phyloP scores from a whole-genome alignment of 1,139 yeast species.

The Meyerozyma athensensis region DNA sequence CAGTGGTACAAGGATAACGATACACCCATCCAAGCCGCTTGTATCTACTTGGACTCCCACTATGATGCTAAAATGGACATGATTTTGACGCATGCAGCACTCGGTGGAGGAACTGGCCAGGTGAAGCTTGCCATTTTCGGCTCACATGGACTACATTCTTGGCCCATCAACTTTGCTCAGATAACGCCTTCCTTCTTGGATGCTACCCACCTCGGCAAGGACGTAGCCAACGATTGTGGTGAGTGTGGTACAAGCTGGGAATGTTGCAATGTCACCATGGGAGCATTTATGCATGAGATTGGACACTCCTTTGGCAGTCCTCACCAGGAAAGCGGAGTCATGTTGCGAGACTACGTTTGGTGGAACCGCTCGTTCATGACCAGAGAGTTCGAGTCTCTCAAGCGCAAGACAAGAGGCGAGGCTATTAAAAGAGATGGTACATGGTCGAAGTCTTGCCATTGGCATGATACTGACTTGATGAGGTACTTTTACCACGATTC shows the following conservation, averaged over 20 bases:
- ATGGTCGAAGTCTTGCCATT: constrained; percentile 53
- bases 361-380: constrained; percentile 82
- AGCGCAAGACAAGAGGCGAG: constrained; percentile 40
- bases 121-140: constrained; percentile 86
- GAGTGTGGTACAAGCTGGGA: constrained; percentile 92
- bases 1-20: constrained; percentile 13
- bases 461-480: constrained; percentile 79
- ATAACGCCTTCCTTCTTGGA: constrained; percentile 69
- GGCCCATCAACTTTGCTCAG: constrained; percentile 78
- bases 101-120: constrained; percentile 79
- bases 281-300: constrained; percentile 94
- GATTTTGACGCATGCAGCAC: constrained; percentile 85
- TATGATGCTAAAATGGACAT: constrained; percentile 62
- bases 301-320: constrained; percentile 92
- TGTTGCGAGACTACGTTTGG: constrained; percentile 80
- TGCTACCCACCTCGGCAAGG: constrained; percentile 53
- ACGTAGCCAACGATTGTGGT: constrained; percentile 84
- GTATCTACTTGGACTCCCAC: constrained; percentile 76
- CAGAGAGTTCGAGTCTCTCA: constrained; percentile 54
- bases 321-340: constrained; percentile 84
- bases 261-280: constrained; percentile 77
- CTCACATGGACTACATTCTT: constrained; percentile 84
- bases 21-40: constrained; percentile 75
- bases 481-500: constrained; percentile 80
- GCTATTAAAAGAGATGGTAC: constrained; percentile 54